Evolutionary conservation across 177 flowering plant species (phyloP), one percentile per base, ranked within the genome.

Genomic region (Vitis hybrid): DNA sequence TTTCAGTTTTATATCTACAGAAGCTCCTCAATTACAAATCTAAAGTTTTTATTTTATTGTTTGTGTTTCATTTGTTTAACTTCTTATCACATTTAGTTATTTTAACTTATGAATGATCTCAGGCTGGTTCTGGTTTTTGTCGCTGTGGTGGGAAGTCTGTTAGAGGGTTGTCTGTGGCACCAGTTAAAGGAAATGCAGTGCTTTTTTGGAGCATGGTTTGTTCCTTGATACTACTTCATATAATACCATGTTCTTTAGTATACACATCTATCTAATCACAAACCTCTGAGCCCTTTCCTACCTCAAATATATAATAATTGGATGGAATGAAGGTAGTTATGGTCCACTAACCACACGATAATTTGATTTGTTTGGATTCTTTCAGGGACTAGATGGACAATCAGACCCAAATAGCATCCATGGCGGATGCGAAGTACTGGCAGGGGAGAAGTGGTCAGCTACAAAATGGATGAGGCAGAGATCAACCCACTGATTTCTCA

Each of bases 201-300:
- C 97, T 94, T 58, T 94, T 94, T 71, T 94, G 97, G 98, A 94
- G 97, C 93, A 92, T 92, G 97, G 98, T 94, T 58, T 71, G 90
- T 81, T 61, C 67, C 61, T 66, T 65, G 11, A 12, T 13, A 27
- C 67, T 63, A 30, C 17, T 30, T 61, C 10, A 56, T 56, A 41
- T 20, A 48, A 17, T 52, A 27, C 30, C 30, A 27, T 27, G 30
- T 27, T 27, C 30, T 27, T 27, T 27, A 0, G 30, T 0, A 27
- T 27, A 27, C 30, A 27, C 30, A 27, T 27, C 30, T 27, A 27
- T 27, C 30, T 3, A 27, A 27, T 27, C 30, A 27, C 30, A 27
- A 27, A 27, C 30, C 30, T 27, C 30, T 27, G 4, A 27, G 5
- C 30, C 30, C 30, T 27, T 27, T 27, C 30, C 30, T 27, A 27